Evolutionary conservation across 768 basidiomycete species (phyloP).

Genomic region (Tephrocybe sp.): DNA sequence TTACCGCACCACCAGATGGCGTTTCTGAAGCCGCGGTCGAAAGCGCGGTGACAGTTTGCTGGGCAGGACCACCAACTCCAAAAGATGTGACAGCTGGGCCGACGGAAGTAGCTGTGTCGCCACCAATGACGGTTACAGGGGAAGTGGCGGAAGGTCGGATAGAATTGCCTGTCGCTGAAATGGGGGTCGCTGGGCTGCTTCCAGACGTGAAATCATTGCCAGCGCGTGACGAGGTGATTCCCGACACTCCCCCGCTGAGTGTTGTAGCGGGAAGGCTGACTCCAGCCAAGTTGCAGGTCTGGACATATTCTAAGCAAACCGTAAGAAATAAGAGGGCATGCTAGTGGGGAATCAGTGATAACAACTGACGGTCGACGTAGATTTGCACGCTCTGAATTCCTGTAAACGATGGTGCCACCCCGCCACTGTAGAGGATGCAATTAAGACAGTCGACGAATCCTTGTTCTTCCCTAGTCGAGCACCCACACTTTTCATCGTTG

Average conservation of each 20-base stretch:
- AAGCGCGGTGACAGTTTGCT: not conserved
- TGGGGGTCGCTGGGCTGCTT: not conserved
- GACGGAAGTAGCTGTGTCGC: not conserved
- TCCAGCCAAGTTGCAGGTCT: conserved; percentile 8
- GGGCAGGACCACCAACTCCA: not conserved
- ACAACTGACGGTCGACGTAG: conserved; percentile 9
- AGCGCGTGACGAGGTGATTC: not conserved
- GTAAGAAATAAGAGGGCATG: not conserved
- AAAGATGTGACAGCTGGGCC: not conserved
- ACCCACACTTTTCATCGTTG: conserved; percentile 6
- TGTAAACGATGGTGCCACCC: not conserved
- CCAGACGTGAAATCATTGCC: conserved; percentile 1
- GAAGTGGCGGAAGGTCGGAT: no score
- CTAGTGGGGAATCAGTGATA: not conserved
- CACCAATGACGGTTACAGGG: no score
- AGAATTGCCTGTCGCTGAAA: not conserved
- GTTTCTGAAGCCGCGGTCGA: no score
- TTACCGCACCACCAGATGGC: not conserved
- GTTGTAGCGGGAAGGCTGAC: conserved; percentile 14
- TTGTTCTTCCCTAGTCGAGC: conserved; percentile 4
- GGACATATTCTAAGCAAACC: conserved; percentile 10
- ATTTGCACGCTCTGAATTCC: not conserved
- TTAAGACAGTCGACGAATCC: conserved; percentile 13
- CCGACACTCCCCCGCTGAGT: conserved; percentile 7
- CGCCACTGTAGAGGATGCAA: conserved; percentile 8